Evolutionary conservation across 495 filamentous ascomycete species (phyloP), one percentile per base, ranked within the genome.

Genomic region (Podospora tetraspora): DNA sequence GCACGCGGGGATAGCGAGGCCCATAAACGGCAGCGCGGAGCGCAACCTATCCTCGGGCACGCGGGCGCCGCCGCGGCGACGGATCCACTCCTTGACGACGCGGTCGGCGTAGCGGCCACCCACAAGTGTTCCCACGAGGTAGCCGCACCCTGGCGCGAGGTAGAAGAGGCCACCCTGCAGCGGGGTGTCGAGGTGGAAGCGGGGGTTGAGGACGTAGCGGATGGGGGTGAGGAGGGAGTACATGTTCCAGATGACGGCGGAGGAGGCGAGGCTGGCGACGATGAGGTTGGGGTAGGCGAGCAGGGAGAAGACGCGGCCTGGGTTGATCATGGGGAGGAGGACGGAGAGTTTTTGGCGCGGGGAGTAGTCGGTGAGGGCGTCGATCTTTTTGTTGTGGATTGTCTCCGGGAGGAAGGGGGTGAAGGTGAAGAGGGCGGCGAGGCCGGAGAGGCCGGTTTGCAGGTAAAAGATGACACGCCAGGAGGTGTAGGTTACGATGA

Each of bases 381-480:
- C 43, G 12, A 52, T 52, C 19, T 52, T 52, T n/a, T 52, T 52
- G 43, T 6, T 1, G 43, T 52, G 43, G 43, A 52, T 52, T 4
- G 89, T 92, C 72, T 92, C 90, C 1, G 90, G 90, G 43, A 90
- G 82, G 43, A 91, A 52, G 16, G 43, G 79, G 69, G 88, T 84
- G 73, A 85, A 84, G n/a, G 89, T 83, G 0, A 87, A 82, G 5
- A 89, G n/a, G 4, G 82, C 78, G 12, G 84, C 87, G 12, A 82
- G 66, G 7, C 84, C 88, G 3, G 84, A 85, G 0, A 92, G 79
- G 0, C 83, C 89, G 11, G 87, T 84, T 72, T 92, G 89, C 16
- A 92, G 83, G 86, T 89, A 92, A 79, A 92, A 91, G 32, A 92
- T 88, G 43, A 83, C 84, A 30, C 89, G 77, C 90, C 90, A 92